phyloP scores from a whole-genome alignment of 1,284 basidiomycete genomes.

The Veloboletus limbatus region DNA sequence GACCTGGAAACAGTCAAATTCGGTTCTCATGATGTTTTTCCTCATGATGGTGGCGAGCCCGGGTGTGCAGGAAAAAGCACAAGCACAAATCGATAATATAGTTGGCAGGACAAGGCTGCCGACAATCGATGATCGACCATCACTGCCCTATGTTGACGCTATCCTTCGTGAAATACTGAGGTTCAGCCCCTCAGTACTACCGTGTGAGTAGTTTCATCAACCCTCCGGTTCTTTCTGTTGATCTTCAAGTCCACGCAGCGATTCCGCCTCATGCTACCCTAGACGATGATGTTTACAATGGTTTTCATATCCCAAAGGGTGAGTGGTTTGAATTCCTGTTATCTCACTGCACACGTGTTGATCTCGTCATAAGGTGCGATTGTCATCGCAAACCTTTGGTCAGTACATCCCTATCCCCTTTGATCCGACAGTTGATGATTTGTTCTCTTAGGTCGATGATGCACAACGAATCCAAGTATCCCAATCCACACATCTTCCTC shows the following conservation, averaged over 20 bases:
- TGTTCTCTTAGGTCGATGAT: slow-evolving; percentile 14
- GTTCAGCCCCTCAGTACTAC: not conserved
- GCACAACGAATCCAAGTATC: slow-evolving; percentile 12
- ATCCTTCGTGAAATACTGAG: slow-evolving; percentile 13
- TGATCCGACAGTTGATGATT: not conserved
- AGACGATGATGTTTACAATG: slow-evolving; percentile 6
- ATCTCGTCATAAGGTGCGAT: slow-evolving; percentile 5
- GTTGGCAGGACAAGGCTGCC: slow-evolving; percentile 14
- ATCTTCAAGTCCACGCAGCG: not conserved
- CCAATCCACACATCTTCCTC: slow-evolving; percentile 11
- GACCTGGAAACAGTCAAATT: slow-evolving; percentile 5
- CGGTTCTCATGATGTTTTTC: slow-evolving; percentile 13
- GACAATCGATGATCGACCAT: slow-evolving; percentile 10
- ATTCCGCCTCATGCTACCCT: slow-evolving; percentile 32
- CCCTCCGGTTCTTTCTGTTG: not conserved
- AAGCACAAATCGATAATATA: too few species aligned
- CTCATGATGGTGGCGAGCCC: slow-evolving; percentile 19
- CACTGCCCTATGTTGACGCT: slow-evolving; percentile 20
- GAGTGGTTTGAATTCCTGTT: not conserved
- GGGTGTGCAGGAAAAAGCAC: too few species aligned
- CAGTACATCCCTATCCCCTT: not conserved
- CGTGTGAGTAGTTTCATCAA: slow-evolving; percentile 4
- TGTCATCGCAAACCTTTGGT: slow-evolving; percentile 18
- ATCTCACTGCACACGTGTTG: too few species aligned
- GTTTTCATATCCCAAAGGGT: slow-evolving; percentile 18